Conservation (phyloP, 345 rosid species). For the Brassica juncea region DNA sequence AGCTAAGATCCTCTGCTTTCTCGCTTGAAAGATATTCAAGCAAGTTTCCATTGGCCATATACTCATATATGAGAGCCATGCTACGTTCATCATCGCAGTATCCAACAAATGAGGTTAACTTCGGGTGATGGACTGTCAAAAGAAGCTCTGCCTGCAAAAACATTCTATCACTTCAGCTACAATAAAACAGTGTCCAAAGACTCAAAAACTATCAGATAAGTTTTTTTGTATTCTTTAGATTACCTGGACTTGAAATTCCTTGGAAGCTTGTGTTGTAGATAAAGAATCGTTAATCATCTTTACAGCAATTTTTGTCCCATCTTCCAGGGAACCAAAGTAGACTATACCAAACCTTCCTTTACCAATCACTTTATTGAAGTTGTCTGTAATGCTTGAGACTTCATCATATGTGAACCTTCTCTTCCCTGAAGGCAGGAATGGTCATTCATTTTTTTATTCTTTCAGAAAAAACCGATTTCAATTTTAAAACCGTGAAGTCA, state of each 20-base stretch:
- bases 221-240: neutral
- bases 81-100: conserved; percentile 49
- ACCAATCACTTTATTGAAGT: conserved; percentile 47
- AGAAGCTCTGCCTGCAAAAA: conserved; percentile 50
- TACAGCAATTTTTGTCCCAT: conserved; percentile 52
- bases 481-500: neutral
- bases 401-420: conserved; percentile 42
- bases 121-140: conserved; percentile 54
- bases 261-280: conserved; percentile 41
- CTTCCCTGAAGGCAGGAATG: conserved; percentile 32
- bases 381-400: conserved; percentile 45
- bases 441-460: no score
- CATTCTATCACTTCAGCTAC: conserved; percentile 4
- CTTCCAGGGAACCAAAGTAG: conserved; percentile 44
- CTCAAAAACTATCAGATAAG: no score
- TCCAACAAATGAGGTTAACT: conserved; percentile 50
- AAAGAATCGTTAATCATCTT: conserved; percentile 49
- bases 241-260: conserved; percentile 58
- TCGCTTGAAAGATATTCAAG: conserved; percentile 45
- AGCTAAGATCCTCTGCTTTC: conserved; percentile 40
- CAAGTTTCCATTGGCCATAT: conserved; percentile 56
- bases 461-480: neutral
- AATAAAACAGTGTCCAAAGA: no score
- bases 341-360: conserved; percentile 61
- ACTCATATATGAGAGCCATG: conserved; percentile 53